Evolutionary conservation across 129 eudicot species (phyloP).

Genomic region (Flaveria linearis): DNA sequence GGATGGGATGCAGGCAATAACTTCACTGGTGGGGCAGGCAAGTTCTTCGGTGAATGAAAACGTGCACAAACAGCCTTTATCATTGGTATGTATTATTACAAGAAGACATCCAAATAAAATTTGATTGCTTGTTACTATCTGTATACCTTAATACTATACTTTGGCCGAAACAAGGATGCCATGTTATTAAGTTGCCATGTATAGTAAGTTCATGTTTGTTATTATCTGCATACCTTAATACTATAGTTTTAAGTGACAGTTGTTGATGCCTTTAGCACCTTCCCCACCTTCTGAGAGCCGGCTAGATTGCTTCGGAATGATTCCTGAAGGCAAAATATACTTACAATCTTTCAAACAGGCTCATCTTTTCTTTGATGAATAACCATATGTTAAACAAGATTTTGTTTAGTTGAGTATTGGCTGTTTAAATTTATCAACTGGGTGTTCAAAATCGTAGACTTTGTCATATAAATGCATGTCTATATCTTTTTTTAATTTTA

Average conservation of each 20-base stretch:
- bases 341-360: neutral
- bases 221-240: neutral
- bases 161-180: neutral
- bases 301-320: neutral
- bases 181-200: conserved; percentile 5
- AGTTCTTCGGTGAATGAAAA: conserved; percentile 57
- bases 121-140: conserved; percentile 12
- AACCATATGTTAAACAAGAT: neutral
- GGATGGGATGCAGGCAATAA: conserved; percentile 50
- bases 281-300: neutral
- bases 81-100: conserved; percentile 61
- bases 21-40: conserved; percentile 53
- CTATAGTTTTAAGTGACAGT: neutral
- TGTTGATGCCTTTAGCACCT: neutral
- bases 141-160: too few relatives aligned
- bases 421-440: neutral
- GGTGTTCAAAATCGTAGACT: too few relatives aligned
- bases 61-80: conserved; percentile 80
- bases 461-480: too few relatives aligned
- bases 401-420: neutral
- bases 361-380: neutral
- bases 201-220: neutral
- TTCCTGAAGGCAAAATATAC: neutral
- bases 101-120: conserved; percentile 2
- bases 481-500: too few relatives aligned